Conservation (phyloP, 208 protist genomes). For the Leishmania major region DNA sequence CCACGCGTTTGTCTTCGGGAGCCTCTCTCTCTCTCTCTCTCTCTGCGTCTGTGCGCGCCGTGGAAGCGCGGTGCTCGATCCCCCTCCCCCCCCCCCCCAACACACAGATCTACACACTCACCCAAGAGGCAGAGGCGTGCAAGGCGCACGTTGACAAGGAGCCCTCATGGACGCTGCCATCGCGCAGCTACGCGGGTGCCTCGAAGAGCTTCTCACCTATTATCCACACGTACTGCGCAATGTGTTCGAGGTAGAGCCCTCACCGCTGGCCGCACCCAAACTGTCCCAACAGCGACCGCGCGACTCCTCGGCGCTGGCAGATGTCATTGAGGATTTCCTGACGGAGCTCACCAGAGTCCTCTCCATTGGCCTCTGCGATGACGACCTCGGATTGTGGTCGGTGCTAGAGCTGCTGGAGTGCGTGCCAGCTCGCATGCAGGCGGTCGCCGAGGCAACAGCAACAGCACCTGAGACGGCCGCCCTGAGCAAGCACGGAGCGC, state of each 20-base stretch:
- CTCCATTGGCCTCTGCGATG: constrained; percentile 44
- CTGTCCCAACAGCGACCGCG: background rate
- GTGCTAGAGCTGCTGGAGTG: constrained; percentile 58
- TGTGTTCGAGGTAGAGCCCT: constrained; percentile 8
- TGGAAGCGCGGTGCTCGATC: background rate
- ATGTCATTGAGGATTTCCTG: constrained; percentile 37
- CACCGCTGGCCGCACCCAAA: background rate
- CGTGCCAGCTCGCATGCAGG: constrained; percentile 22
- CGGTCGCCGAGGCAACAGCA: constrained; percentile 6
- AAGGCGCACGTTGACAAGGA: background rate
- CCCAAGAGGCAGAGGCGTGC: too few species aligned
- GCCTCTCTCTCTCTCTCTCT: background rate
- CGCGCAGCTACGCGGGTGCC: constrained; percentile 2
- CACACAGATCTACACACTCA: background rate
- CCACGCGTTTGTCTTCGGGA: background rate
- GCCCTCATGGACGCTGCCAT: constrained; percentile 18
- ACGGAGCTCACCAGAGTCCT: constrained; percentile 51
- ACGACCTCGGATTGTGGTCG: constrained; percentile 47
- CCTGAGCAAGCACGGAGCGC: background rate
- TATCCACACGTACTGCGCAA: constrained; percentile 24
- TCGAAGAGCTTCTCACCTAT: constrained; percentile 22
- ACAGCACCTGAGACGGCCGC: background rate
- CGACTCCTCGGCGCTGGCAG: constrained; percentile 15
- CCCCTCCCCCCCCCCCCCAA: background rate
- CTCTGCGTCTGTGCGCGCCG: too few species aligned